These are phyloP conservation scores for Silybum marianum DNA, from an alignment of 129 eudicot genomes.

Conservation along the genomic window DNA sequence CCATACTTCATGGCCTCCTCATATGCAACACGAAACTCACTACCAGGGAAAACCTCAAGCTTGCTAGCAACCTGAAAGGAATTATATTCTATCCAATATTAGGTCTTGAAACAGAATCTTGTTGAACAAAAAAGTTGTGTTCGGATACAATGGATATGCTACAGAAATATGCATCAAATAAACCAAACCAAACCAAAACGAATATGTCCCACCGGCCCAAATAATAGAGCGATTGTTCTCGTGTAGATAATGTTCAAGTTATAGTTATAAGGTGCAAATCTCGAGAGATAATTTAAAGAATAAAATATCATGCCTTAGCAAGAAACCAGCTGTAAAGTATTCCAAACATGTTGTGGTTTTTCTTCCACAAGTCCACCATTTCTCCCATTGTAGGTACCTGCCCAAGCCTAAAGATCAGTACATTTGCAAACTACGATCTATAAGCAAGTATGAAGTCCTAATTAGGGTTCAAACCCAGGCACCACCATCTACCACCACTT, in stretches of 20 bases:
- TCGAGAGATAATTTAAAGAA: slow-evolving; percentile 12
- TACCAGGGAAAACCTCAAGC: slow-evolving; percentile 97
- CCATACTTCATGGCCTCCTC: slow-evolving; percentile 93
- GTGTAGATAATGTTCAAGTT: neutral
- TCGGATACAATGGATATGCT: no score
- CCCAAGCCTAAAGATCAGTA: slow-evolving; percentile 25
- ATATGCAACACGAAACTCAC: slow-evolving; percentile 93
- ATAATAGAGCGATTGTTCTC: neutral
- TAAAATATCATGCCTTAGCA: slow-evolving; percentile 62
- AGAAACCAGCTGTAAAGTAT: slow-evolving; percentile 98
- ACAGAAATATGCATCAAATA: neutral
- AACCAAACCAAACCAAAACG: neutral
- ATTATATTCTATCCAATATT: no score
- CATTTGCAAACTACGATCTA: slow-evolving; percentile 12
- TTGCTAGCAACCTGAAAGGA: slow-evolving; percentile 76
- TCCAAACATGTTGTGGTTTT: slow-evolving; percentile 78
- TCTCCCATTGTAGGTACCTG: slow-evolving; percentile 91
- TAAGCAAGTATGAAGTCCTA: neutral
- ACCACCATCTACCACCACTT: neutral
- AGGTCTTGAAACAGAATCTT: no score
- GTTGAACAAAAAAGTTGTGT: no score
- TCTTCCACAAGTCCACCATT: slow-evolving; percentile 94
- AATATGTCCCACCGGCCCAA: neutral
- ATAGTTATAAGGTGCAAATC: slow-evolving; percentile 5
- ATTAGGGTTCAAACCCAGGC: neutral